Percentiles rank a stretch among this genome's conserved stretches.
phyloP scores from a whole-genome alignment of 2,329 filamentous ascomycete genomes.

The Amylocarpus encephaloides region DNA sequence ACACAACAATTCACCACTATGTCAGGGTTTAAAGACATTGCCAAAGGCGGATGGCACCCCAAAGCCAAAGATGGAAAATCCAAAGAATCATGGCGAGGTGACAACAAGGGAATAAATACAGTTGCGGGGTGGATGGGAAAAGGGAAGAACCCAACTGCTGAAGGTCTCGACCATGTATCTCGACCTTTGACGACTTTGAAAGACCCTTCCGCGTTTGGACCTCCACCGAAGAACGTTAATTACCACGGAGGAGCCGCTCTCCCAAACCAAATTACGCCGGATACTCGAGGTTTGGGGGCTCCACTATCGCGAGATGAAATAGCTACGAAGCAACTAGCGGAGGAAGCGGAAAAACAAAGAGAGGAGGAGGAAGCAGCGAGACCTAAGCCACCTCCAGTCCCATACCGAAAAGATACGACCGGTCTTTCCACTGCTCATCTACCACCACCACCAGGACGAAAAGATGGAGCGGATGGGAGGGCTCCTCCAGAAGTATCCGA shows the following conservation, averaged over 20 bases:
- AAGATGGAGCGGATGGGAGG: conserved; percentile 28
- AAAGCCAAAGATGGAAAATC: conserved; percentile 43
- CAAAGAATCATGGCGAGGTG: conserved; percentile 45
- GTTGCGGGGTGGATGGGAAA: conserved; percentile 32
- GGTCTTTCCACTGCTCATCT: conserved; percentile 52
- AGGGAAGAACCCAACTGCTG: conserved; percentile 22
- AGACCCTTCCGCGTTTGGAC: conserved; percentile 59
- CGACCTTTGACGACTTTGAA: conserved; percentile 53
- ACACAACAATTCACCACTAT: background rate
- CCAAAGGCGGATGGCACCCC: conserved; percentile 49
- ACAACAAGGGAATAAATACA: conserved; percentile 33
- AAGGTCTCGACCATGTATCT: conserved; percentile 22
- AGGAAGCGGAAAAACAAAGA: conserved; percentile 23
- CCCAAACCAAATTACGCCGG: conserved; percentile 27
- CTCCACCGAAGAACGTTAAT: conserved; percentile 52
- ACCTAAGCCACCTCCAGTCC: conserved; percentile 43
- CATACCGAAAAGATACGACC: conserved; percentile 55
- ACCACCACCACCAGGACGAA: conserved; percentile 51
- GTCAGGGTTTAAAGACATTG: conserved; percentile 37
- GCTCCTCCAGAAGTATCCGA: conserved; percentile 21
- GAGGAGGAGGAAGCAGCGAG: conserved; percentile 27
- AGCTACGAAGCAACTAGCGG: conserved; percentile 29
- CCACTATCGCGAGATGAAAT: conserved; percentile 36
- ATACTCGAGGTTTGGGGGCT: conserved; percentile 37
- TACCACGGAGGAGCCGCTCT: conserved; percentile 28